Base-by-base conservation (phyloP, 2,329 filamentous ascomycete species). In the Fusarium xyrophilum region DNA sequence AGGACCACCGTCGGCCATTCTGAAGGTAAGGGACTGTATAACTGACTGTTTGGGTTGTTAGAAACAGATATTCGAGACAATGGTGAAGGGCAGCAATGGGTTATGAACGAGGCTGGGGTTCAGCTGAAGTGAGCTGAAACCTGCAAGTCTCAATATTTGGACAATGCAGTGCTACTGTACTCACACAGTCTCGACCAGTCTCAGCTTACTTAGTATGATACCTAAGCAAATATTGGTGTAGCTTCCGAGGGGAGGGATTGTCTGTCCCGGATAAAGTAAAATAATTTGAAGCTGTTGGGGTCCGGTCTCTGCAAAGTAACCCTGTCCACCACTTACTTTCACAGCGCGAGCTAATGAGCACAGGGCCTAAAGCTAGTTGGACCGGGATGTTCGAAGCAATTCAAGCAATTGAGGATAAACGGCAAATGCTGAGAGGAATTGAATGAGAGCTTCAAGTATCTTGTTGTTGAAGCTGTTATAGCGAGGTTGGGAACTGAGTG, bases 1-100 rank as follows among this genome's bases (percentile, higher is more conserved):
- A 59, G 87, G 86, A 42, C 82, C 79, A 63, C 82, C 79, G 57
- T 82, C 77, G 43, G 78, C 73, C 80, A 82, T 81, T 42, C 35
- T 32, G 51, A 50, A 64, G 32, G n/a, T 30, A 38, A 25, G 5
- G 19, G 48, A 42, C 23, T 44, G 33, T 54, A 54, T 30, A 43
- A 38, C 35, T 43, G 39, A 44, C 33, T 48, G 33, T 30, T 25
- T 23, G 25, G 23, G 54, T 23, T 21, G 19, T 63, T 44, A 56
- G 57, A 30, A 36, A 40, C 36, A 25, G 44, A 13, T n/a, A 51
- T 25, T 25, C 11, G 17, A 39, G 28, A 14, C 19, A 33, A 48
- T 55, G 48, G 38, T 56, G 19, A 38, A 36, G 40, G 32, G 21
- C 19, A 48, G 48, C 44, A 52, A 21, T 25, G 32, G 25, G 21